These are phyloP conservation scores for Zygosaccharomyces pseudobailii DNA, from an alignment of 1,139 yeast genomes.

Conservation along the genomic window DNA sequence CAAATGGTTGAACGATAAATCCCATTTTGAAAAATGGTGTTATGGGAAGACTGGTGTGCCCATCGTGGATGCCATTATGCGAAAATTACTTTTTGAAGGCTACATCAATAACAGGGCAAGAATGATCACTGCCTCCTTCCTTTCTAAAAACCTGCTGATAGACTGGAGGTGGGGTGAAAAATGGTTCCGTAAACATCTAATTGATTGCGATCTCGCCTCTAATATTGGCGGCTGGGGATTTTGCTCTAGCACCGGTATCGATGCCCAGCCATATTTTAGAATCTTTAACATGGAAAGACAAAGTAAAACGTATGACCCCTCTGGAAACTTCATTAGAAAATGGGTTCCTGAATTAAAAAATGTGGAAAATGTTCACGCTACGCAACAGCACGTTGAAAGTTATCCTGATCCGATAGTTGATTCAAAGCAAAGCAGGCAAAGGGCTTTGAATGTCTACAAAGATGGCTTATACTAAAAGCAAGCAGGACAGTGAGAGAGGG, in stretches of 20 bases:
- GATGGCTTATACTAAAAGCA: conserved; percentile 7
- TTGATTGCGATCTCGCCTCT: conserved; percentile 52
- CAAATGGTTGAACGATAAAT: conserved; percentile 41
- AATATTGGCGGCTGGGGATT: conserved; percentile 60
- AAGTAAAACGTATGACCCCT: conserved; percentile 45
- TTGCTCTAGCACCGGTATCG: conserved; percentile 47
- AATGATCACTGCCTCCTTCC: conserved; percentile 50
- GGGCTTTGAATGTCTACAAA: conserved; percentile 17
- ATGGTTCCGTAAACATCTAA: conserved; percentile 45
- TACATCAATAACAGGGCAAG: conserved; percentile 51
- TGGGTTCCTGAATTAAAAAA: conserved; percentile 48
- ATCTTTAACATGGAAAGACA: conserved; percentile 52
- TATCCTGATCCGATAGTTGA: conserved; percentile 16
- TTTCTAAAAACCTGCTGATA: conserved; percentile 47
- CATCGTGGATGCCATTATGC: conserved; percentile 54
- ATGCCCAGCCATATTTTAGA: conserved; percentile 54
- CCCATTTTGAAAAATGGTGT: conserved; percentile 45
- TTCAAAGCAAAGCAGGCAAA: conserved; percentile 16
- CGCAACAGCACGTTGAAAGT: conserved; percentile 2
- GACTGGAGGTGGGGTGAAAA: conserved; percentile 56
- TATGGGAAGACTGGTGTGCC: conserved; percentile 52
- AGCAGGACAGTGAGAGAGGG: neutral
- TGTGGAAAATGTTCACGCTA: conserved; percentile 7
- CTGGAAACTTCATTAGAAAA: conserved; percentile 43
- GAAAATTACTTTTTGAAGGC: conserved; percentile 46